Evolutionary conservation across 1,139 yeast genomes (phyloP).

Genomic region (Saccharomycopsis hybrid): DNA sequence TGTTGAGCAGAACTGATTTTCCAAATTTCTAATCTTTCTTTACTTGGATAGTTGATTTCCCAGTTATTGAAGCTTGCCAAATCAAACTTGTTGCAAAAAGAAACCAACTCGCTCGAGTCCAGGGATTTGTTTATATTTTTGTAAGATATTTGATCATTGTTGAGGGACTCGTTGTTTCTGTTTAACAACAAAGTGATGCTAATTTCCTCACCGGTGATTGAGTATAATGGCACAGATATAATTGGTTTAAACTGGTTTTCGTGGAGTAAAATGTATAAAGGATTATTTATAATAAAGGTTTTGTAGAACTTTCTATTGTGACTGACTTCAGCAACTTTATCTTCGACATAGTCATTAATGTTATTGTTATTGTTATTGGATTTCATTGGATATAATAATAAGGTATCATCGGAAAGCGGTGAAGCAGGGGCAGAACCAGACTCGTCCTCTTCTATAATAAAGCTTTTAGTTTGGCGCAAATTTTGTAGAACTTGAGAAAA

Average conservation of each 20-base stretch:
- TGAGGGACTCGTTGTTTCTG: too few species aligned
- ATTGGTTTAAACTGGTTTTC: not conserved
- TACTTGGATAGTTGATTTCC: slow-evolving; percentile 65
- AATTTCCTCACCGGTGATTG: not conserved
- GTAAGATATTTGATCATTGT: too few species aligned
- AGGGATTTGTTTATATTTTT: too few species aligned
- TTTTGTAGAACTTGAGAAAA: too few species aligned
- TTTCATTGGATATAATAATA: too few species aligned
- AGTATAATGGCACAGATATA: not conserved
- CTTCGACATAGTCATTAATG: too few species aligned
- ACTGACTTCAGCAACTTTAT: too few species aligned
- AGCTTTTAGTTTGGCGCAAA: too few species aligned
- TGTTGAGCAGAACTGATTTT: slow-evolving; percentile 78
- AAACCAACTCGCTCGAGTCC: not conserved
- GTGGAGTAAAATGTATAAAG: slow-evolving; percentile 5
- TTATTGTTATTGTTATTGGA: too few species aligned
- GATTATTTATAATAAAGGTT: slow-evolving; percentile 6
- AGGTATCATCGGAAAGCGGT: too few species aligned
- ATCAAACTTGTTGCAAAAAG: slow-evolving; percentile 1
- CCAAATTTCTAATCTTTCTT: slow-evolving; percentile 76
- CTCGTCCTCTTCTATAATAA: too few species aligned
- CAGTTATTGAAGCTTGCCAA: slow-evolving; percentile 41
- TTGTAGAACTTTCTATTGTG: not conserved
- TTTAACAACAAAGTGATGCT: not conserved
- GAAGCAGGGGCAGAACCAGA: too few species aligned